A percentile compares a stretch with the other conserved stretches of the same genome.
Evolutionary conservation across 2,329 filamentous ascomycete species (phyloP).

Genomic region (Epichloe typhina): DNA sequence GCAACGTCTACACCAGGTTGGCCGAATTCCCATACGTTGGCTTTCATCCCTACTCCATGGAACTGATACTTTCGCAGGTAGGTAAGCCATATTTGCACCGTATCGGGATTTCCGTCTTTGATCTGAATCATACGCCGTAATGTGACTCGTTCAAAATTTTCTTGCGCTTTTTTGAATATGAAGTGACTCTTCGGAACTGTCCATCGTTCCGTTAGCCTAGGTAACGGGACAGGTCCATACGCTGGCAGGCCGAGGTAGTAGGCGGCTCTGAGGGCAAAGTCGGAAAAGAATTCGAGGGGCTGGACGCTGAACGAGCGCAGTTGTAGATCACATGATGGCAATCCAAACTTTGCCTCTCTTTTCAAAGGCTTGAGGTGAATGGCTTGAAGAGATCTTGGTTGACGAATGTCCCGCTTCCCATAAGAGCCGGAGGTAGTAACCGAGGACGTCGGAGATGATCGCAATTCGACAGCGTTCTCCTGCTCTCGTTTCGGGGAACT

Average conservation of each 20-base stretch:
- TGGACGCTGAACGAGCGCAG: constrained; percentile 81
- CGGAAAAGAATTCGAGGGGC: constrained; percentile 85
- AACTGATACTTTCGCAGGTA: constrained; percentile 88
- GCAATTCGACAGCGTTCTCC: neutral
- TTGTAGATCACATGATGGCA: constrained; percentile 83
- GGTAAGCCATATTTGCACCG: constrained; percentile 81
- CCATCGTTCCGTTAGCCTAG: constrained; percentile 82
- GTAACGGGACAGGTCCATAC: constrained; percentile 73
- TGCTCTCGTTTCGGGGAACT: neutral
- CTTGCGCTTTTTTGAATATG: constrained; percentile 93
- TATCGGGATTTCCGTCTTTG: constrained; percentile 78
- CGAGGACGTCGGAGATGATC: neutral
- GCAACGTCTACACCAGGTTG: constrained; percentile 38
- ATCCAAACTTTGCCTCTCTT: constrained; percentile 57
- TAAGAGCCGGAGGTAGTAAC: neutral
- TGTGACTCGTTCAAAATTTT: constrained; percentile 93
- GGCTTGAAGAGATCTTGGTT: constrained; percentile 72
- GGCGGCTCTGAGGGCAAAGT: constrained; percentile 87
- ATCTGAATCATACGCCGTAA: constrained; percentile 80
- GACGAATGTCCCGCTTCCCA: constrained; percentile 26
- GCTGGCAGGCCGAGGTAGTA: constrained; percentile 87
- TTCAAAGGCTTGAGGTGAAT: constrained; percentile 76
- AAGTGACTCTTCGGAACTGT: constrained; percentile 82
- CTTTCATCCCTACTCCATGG: constrained; percentile 97
- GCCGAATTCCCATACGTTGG: constrained; percentile 86